phyloP scores from a whole-genome alignment of 2,329 filamentous ascomycete species.

The Fusarium phyllophilum region DNA sequence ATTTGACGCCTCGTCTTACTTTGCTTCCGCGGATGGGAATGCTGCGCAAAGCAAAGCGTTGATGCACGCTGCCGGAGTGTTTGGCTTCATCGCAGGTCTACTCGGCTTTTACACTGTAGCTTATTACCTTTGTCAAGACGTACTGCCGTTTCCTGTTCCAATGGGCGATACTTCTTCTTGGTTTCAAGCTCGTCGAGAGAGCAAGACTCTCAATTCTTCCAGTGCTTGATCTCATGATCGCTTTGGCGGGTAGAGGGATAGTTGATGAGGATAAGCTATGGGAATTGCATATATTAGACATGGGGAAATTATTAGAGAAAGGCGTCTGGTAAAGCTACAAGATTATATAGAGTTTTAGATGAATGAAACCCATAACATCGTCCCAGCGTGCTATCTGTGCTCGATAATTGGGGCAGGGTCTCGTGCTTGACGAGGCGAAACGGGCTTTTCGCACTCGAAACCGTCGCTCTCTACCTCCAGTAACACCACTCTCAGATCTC shows the following conservation, averaged over 20 bases:
- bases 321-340: background rate
- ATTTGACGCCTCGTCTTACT: constrained; percentile 35
- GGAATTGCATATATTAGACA: background rate
- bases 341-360: no score
- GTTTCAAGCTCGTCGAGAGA: constrained; percentile 13
- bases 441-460: background rate
- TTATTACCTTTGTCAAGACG: constrained; percentile 41
- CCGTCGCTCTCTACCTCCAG: background rate
- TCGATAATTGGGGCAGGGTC: background rate
- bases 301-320: background rate
- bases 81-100: constrained; percentile 39
- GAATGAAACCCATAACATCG: background rate
- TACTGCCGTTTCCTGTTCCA: constrained; percentile 35
- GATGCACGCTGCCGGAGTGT: constrained; percentile 36
- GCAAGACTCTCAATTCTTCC: background rate
- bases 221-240: background rate
- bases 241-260: background rate
- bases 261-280: background rate
- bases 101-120: constrained; percentile 38
- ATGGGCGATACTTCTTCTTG: constrained; percentile 38
- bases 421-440: background rate
- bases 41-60: background rate
- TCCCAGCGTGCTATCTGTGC: background rate
- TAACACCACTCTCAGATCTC: background rate
- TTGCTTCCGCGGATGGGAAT: constrained; percentile 37